Percentiles rank a stretch among this genome's conserved stretches.
Evolutionary conservation across 768 basidiomycete genomes (phyloP).

Genomic region (Hericium coralloides): DNA sequence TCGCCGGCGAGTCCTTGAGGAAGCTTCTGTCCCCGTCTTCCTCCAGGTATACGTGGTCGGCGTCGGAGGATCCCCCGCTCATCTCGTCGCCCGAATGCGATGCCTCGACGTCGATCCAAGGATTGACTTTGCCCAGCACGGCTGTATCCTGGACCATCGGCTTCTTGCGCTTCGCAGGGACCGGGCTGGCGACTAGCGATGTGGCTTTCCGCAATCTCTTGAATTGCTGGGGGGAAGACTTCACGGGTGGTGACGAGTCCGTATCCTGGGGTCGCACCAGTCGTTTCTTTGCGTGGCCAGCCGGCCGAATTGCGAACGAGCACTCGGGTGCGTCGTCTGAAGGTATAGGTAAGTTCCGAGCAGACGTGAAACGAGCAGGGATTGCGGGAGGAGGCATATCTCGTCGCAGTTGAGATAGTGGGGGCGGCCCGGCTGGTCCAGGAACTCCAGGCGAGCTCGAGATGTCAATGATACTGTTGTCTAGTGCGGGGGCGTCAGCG

Average conservation of each 20-base stretch:
- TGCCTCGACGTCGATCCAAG: slow-evolving; percentile 61
- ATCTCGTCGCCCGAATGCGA: slow-evolving; percentile 75
- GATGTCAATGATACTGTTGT: background rate
- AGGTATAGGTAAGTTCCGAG: background rate
- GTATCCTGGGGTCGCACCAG: background rate
- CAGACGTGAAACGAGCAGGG: background rate
- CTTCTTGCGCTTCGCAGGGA: slow-evolving; percentile 18
- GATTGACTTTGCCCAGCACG: slow-evolving; percentile 30
- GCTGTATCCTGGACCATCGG: slow-evolving; percentile 20
- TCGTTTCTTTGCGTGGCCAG: slow-evolving; percentile 23
- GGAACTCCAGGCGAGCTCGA: background rate
- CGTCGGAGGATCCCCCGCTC: slow-evolving; percentile 53
- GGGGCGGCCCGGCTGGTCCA: background rate
- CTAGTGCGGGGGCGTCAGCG: background rate
- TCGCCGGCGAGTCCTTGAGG: slow-evolving; percentile 50
- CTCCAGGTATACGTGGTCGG: slow-evolving; percentile 35
- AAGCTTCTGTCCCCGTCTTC: slow-evolving; percentile 68
- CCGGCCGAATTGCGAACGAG: slow-evolving; percentile 38
- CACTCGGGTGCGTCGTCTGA: slow-evolving; percentile 22
- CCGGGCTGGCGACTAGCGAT: background rate
- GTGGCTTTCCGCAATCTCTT: slow-evolving; percentile 20
- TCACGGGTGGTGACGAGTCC: slow-evolving; percentile 24
- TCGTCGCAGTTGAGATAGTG: background rate
- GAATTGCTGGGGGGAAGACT: slow-evolving; percentile 23
- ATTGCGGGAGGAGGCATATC: slow-evolving; percentile 27